Percentiles rank a stretch among this genome's conserved stretches.
Evolutionary conservation across 2,329 filamentous ascomycete species (phyloP).

Genomic region (Trichoderma lentiforme): DNA sequence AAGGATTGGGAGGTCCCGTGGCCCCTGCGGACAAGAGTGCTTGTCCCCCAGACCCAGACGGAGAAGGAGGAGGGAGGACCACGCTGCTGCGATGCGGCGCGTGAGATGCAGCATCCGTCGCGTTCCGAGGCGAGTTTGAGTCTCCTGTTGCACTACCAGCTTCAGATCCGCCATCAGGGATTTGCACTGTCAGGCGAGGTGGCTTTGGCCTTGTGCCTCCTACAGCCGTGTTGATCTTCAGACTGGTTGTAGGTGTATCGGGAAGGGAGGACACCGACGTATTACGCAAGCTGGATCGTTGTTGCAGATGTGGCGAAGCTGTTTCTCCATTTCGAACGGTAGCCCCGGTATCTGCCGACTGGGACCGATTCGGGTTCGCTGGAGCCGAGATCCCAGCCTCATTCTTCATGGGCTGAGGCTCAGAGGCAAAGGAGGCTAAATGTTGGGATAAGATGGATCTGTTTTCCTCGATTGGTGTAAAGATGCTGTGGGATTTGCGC

Average conservation of each 20-base stretch:
- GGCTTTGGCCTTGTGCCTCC: slow-evolving; percentile 69
- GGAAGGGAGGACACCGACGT: slow-evolving; percentile 60
- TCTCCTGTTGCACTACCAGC: slow-evolving; percentile 69
- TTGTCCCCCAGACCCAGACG: slow-evolving; percentile 63
- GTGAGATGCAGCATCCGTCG: slow-evolving; percentile 57
- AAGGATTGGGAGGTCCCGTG: slow-evolving; percentile 89
- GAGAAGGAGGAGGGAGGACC: slow-evolving; percentile 88
- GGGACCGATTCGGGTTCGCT: slow-evolving; percentile 51
- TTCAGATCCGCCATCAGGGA: slow-evolving; percentile 87
- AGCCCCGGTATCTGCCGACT: slow-evolving; percentile 61
- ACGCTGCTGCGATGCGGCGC: slow-evolving; percentile 56
- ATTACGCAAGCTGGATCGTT: slow-evolving; percentile 47
- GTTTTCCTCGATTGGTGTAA: slow-evolving; percentile 94
- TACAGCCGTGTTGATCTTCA: slow-evolving; percentile 51
- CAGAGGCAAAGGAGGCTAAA: slow-evolving; percentile 63
- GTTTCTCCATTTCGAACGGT: slow-evolving; percentile 50
- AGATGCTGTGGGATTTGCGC: slow-evolving; percentile 86
- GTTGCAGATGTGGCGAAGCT: slow-evolving; percentile 55
- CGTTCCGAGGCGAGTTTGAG: slow-evolving; percentile 61
- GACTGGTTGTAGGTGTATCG: slow-evolving; percentile 70
- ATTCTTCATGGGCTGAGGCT: slow-evolving; percentile 41
- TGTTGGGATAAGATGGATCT: slow-evolving; percentile 85
- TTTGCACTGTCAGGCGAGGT: slow-evolving; percentile 87
- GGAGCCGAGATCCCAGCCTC: slow-evolving; percentile 32
- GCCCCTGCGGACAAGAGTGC: slow-evolving; percentile 84